Evolutionary conservation across 148 eudicot genomes (phyloP), one percentile per base, ranked within the genome.

Genomic region (Fagopyrum homotropicum): DNA sequence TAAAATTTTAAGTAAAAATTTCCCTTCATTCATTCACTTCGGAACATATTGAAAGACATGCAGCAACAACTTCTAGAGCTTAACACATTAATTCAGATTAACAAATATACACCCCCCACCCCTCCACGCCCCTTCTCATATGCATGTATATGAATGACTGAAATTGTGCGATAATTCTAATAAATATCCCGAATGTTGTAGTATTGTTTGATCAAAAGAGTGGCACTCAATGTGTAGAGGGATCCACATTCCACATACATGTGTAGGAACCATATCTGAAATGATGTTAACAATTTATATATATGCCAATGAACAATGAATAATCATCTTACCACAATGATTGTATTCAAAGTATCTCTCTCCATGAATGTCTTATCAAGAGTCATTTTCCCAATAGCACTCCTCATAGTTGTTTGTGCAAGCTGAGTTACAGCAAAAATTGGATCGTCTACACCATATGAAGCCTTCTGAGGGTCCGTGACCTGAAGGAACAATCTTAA

Each of bases 361-460:
- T 95, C 99, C 91, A 90, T 93, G 76, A 95, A 95, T 15, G 94
- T 95, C 83, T 88, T 95, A 81, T 95, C 99, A 66, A 95, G 88
- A 12, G 96, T 89, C 81, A 90, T 87, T 81, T 90, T 92, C 45
- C 97, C 97, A 50, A 95, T 87, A 77, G 93, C 97, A 84, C 97
- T 92, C 54, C 96, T 93, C 98, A 92, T 95, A 15, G 94, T 90
- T 45, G 97, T 90, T 82, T 95, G 98, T 0, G 98, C 98, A 73
- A 95, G 86, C 72, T 90, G 96, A 75, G 88, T 90, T 16, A 95
- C 91, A 2, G 97, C 97, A 84, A 78, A 88, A 72, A 92, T 73
- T 8, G 89, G 97, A 83, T 90, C 89, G 75, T 90, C 96, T 73
- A 92, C 97, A 22, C 98, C 97, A 83, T 95, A 95, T 0, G 98